These are phyloP conservation scores for Zea luxurians DNA, from an alignment of 176 grass and related monocot species.

Conservation along the genomic window DNA sequence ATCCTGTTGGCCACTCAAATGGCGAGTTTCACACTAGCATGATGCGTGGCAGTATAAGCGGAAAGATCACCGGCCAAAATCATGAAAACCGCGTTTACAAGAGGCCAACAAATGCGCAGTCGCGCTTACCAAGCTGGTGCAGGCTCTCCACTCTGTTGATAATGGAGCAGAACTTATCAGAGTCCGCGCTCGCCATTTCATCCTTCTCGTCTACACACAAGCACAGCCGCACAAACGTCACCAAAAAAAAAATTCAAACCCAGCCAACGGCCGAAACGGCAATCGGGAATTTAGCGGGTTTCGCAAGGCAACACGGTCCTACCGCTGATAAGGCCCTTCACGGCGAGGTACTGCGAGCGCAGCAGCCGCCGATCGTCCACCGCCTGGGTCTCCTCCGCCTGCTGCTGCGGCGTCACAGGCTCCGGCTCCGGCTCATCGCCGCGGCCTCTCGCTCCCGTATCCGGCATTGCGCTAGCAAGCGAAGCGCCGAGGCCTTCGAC, in stretches of 20 bases:
- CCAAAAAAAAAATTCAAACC: background rate
- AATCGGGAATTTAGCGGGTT: background rate
- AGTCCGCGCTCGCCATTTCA: conserved; percentile 47
- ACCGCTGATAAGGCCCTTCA: conserved; percentile 79
- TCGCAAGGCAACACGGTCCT: background rate
- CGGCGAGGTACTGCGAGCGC: conserved; percentile 69
- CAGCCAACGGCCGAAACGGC: background rate
- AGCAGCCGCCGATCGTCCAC: conserved; percentile 54
- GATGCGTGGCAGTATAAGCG: background rate
- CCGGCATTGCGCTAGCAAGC: conserved; percentile 13
- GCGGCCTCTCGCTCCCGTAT: background rate
- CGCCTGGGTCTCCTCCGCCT: conserved; percentile 12
- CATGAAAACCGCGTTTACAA: background rate
- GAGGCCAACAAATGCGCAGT: too few species aligned
- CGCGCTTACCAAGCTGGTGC: conserved; percentile 52
- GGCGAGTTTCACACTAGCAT: background rate
- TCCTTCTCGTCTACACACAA: conserved; percentile 67
- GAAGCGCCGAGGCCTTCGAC: background rate
- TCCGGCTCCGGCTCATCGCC: background rate
- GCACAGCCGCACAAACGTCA: background rate
- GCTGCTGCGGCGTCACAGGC: background rate
- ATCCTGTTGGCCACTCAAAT: too few species aligned
- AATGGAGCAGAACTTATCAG: conserved; percentile 61
- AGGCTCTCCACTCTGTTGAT: conserved; percentile 69
- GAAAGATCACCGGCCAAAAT: background rate